phyloP scores from a whole-genome alignment of 306 rosid genomes.

The Hylodesmum podocarpum region DNA sequence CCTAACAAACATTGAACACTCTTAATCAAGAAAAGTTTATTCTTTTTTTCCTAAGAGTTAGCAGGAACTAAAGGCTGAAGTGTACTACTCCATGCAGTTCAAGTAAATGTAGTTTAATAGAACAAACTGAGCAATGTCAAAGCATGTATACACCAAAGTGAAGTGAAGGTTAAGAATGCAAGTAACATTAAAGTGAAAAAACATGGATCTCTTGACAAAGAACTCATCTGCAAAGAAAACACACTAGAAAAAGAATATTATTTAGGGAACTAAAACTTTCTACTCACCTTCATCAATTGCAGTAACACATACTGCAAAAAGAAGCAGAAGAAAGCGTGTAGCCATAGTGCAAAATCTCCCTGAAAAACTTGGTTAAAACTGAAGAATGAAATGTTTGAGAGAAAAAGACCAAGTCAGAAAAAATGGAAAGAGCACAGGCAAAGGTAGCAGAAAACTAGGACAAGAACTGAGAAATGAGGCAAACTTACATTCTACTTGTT shows the following conservation, averaged over 20 bases:
- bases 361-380: slow-evolving; percentile 29
- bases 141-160: not conserved
- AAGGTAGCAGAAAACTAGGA: not conserved
- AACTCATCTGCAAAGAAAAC: not conserved
- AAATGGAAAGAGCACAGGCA: slow-evolving; percentile 16
- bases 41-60: not conserved
- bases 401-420: slow-evolving; percentile 17
- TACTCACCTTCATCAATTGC: slow-evolving; percentile 66
- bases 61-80: not conserved
- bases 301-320: slow-evolving; percentile 47
- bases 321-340: slow-evolving; percentile 48
- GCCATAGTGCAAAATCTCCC: slow-evolving; percentile 47
- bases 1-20: not conserved
- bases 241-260: not conserved
- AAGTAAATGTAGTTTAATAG: not conserved
- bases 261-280: not conserved
- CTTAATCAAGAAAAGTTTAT: not conserved
- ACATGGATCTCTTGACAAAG: slow-evolving; percentile 2
- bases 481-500: not conserved
- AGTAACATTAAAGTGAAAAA: not conserved
- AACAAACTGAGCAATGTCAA: slow-evolving; percentile 1
- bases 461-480: not conserved
- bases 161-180: slow-evolving; percentile 22
- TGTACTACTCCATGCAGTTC: slow-evolving; percentile 14
- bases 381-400: slow-evolving; percentile 40